Evolutionary conservation across 2,329 filamentous ascomycete species (phyloP).

Genomic region (Fusarium tanahbumbuense): DNA sequence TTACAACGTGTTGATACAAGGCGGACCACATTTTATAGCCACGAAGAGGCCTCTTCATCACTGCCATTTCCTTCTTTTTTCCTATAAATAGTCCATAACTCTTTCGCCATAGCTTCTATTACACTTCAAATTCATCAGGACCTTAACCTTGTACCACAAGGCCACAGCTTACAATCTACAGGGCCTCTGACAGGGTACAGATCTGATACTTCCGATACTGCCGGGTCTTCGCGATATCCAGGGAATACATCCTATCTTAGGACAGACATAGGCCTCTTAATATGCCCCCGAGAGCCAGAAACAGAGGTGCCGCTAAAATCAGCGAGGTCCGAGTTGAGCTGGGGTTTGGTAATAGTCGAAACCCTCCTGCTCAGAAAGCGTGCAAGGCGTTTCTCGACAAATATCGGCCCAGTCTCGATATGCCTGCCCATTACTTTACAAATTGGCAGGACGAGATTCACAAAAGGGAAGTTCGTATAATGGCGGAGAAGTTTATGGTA

Average conservation of each 20-base stretch:
- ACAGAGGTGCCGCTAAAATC: neutral
- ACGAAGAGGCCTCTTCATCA: neutral
- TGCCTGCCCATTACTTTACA: neutral
- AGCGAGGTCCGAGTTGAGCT: neutral
- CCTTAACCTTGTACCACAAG: no score
- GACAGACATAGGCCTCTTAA: neutral
- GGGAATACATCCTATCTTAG: no score
- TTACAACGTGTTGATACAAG: neutral
- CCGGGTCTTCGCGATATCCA: no score
- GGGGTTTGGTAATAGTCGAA: neutral
- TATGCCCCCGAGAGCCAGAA: neutral
- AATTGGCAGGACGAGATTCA: neutral
- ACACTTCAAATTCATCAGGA: no score
- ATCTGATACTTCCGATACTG: no score
- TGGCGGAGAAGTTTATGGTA: neutral
- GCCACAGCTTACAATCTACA: no score
- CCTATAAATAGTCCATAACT: neutral
- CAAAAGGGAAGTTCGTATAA: neutral
- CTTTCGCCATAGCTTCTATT: rapidly evolving
- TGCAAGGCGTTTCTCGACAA: neutral
- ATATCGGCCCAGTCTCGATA: rapidly evolving
- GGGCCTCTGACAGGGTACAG: no score
- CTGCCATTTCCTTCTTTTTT: neutral
- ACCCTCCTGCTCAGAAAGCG: neutral
- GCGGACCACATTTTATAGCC: neutral